These are phyloP conservation scores for Aspergillus sparsus DNA, from an alignment of 495 filamentous ascomycete species.

Conservation along the genomic window DNA sequence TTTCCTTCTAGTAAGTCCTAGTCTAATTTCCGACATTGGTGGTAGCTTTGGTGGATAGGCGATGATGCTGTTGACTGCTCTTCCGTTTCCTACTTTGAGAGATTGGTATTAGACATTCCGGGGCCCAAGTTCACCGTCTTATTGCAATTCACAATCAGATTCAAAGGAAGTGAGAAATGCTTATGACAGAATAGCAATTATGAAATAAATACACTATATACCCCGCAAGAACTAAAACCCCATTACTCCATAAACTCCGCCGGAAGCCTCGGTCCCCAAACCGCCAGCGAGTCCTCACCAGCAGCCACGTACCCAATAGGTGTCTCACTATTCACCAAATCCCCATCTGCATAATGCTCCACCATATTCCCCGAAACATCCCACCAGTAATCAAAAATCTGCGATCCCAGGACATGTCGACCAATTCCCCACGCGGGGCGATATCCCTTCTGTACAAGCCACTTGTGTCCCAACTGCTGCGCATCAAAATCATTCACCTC, in stretches of 20 bases:
- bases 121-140: too few species aligned
- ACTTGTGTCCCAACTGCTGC: slow-evolving; percentile 72
- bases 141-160: too few species aligned
- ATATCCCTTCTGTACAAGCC: slow-evolving; percentile 64
- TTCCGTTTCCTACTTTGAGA: too few species aligned
- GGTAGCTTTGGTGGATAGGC: too few species aligned
- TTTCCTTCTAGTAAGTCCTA: too few species aligned
- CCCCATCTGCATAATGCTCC: slow-evolving; percentile 65
- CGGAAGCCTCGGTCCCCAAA: slow-evolving; percentile 39
- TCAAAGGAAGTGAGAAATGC: too few species aligned
- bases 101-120: too few species aligned
- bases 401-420: slow-evolving; percentile 71
- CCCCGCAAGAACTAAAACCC: too few species aligned
- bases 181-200: too few species aligned
- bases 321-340: slow-evolving; percentile 56
- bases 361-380: slow-evolving; percentile 59
- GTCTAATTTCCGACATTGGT: too few species aligned
- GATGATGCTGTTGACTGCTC: too few species aligned
- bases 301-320: slow-evolving; percentile 25
- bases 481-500: slow-evolving; percentile 78
- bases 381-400: slow-evolving; percentile 77
- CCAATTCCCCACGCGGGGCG: slow-evolving; percentile 74
- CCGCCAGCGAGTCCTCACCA: slow-evolving; percentile 28
- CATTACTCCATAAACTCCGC: not conserved
- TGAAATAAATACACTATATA: too few species aligned